These are phyloP conservation scores for Cornus controversa DNA, from an alignment of 148 eudicot genomes.

Conservation along the genomic window DNA sequence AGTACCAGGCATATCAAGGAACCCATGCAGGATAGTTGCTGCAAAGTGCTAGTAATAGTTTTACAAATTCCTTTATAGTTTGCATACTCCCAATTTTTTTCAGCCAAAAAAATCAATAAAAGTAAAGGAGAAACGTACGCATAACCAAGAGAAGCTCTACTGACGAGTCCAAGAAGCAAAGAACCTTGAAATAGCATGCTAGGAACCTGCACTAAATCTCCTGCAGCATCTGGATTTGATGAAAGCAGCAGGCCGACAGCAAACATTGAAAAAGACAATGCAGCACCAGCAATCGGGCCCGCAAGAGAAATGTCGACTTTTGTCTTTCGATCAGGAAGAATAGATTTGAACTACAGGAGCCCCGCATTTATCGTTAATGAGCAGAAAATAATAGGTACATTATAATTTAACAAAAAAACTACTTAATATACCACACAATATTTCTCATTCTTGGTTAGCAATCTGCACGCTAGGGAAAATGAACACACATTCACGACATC, in stretches of 20 bases:
- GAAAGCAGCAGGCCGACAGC: slow-evolving; percentile 86
- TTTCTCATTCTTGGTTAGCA: background rate
- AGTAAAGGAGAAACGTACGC: slow-evolving; percentile 57
- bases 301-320: slow-evolving; percentile 86
- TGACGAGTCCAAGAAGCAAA: slow-evolving; percentile 89
- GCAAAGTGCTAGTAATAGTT: background rate
- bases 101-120: background rate
- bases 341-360: slow-evolving; percentile 79
- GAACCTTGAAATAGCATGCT: slow-evolving; percentile 93
- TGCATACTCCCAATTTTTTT: background rate
- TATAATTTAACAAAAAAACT: background rate
- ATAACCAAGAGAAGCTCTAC: slow-evolving; percentile 88
- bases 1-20: background rate
- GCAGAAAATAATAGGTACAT: background rate
- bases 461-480: background rate
- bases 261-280: slow-evolving; percentile 83
- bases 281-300: slow-evolving; percentile 96
- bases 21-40: background rate
- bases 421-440: background rate
- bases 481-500: background rate
- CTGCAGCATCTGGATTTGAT: slow-evolving; percentile 65
- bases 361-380: slow-evolving; percentile 18
- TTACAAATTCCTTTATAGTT: background rate
- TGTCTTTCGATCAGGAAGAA: slow-evolving; percentile 89
- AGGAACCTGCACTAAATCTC: slow-evolving; percentile 89